Evolutionary conservation across 257 asterid species (phyloP).

Genomic region (Handroanthus guayacan): DNA sequence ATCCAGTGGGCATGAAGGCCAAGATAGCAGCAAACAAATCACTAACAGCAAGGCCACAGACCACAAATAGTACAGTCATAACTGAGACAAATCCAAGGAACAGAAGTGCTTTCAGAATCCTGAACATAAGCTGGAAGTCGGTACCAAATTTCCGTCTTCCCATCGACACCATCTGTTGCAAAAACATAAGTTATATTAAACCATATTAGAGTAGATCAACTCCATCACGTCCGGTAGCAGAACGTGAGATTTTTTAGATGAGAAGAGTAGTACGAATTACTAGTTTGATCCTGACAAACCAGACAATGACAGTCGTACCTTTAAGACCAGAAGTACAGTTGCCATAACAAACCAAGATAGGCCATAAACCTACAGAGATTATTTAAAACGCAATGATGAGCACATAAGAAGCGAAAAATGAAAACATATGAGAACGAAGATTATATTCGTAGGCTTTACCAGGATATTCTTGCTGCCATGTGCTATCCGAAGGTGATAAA

Average conservation of each 20-base stretch:
- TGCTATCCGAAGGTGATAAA: constrained; percentile 88
- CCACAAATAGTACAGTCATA: constrained; percentile 91
- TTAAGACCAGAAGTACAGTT: constrained; percentile 74
- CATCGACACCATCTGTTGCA: constrained; percentile 86
- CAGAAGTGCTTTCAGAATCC: constrained; percentile 91
- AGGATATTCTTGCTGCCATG: constrained; percentile 66
- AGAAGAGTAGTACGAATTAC: neutral
- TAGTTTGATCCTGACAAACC: neutral
- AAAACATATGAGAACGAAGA: constrained; percentile 8
- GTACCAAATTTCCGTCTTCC: constrained; percentile 96
- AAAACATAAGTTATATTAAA: neutral
- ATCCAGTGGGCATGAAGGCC: constrained; percentile 98
- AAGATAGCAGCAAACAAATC: constrained; percentile 87
- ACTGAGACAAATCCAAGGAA: constrained; percentile 92
- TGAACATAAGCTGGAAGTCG: constrained; percentile 97
- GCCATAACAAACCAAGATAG: constrained; percentile 96
- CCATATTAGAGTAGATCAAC: neutral
- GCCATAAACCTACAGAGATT: constrained; percentile 77
- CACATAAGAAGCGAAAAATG: constrained; percentile 22
- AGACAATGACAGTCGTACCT: constrained; percentile 51
- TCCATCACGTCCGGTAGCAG: neutral
- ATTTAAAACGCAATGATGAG: constrained; percentile 34
- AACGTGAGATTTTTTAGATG: too few species aligned
- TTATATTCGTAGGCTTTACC: constrained; percentile 48
- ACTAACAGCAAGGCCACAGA: constrained; percentile 65